Evolutionary conservation across 2,329 filamentous ascomycete genomes (phyloP), one percentile per base, ranked within the genome.

Genomic region (Sarocladium oryzae): DNA sequence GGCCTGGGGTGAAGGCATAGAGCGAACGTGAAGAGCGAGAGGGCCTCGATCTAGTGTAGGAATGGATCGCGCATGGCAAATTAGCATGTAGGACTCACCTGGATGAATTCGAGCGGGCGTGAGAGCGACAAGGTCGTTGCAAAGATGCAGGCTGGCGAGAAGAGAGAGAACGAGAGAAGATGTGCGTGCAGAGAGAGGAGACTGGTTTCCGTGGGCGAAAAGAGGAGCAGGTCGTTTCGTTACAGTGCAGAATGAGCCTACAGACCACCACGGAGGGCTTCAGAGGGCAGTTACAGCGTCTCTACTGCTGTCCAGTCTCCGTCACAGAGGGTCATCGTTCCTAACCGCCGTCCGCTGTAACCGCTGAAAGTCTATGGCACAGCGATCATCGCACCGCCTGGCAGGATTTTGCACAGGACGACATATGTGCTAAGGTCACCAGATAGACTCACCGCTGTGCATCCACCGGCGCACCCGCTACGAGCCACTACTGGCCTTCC

Each of bases 111-210:
- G 26, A 48, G 26, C 21, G 43, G 43, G 10, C 28, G 43, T 48
- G 43, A 33, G 28, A 33, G 43, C 20, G 13, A 20, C 28, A 48
- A 20, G 4, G 28, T 9, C 16, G 28, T 6, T 48, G 43, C 28
- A 20, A 33, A 48, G 43, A 48, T n/a, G 16, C 11, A 16, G 43
- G 16, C 20, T 48, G 43, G 43, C 43, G 43, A 48, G 43, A 33
- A 33, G 28, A 48, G 43, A 45, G 37, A 45, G 40, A 33, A 26
- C 32, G 33, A 24, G 43, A 48, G 43, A 33, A 48, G 43, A 48
- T 48, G 43, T 48, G 43, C 43, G 43, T 48, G 43, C 43, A 48
- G 26, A 20, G 43, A 48, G 43, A 33, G 28, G 43, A 7, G 40
- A 21, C 21, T 26, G 16, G 43, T 33, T 45, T 28, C 23, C 21